These are phyloP conservation scores for Stenocarpella maydis DNA, from an alignment of 2,329 filamentous ascomycete genomes.

Conservation along the genomic window DNA sequence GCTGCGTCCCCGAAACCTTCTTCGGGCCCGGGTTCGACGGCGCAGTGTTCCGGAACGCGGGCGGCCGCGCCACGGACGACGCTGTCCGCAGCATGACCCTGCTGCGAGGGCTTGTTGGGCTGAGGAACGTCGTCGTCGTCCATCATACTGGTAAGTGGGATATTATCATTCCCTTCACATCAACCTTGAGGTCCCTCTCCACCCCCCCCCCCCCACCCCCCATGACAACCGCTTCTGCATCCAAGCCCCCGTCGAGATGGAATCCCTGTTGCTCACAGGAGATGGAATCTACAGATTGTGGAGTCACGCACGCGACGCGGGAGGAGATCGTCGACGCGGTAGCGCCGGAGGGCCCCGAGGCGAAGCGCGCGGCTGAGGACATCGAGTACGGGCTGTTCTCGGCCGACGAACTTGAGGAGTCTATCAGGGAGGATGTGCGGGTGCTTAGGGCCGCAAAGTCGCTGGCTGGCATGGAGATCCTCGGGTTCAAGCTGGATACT, in stretches of 20 bases:
- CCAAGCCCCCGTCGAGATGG: no score
- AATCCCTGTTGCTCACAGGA: background rate
- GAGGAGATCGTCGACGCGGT: slow-evolving; percentile 14
- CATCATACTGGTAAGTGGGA: slow-evolving; percentile 28
- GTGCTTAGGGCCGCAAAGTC: slow-evolving; percentile 5
- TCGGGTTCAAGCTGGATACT: slow-evolving; percentile 32
- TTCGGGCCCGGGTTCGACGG: slow-evolving; percentile 27
- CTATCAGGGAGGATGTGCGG: slow-evolving; percentile 29
- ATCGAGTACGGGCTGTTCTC: slow-evolving; percentile 27
- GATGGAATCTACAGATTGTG: slow-evolving; percentile 6
- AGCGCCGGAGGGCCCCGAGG: background rate
- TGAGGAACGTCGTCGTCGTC: slow-evolving; percentile 19
- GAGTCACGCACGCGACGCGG: slow-evolving; percentile 10
- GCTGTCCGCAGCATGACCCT: slow-evolving; percentile 24
- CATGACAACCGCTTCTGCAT: no score
- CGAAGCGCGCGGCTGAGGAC: slow-evolving; percentile 13
- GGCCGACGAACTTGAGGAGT: slow-evolving; percentile 10
- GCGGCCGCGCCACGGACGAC: slow-evolving; percentile 30
- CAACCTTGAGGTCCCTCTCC: no score
- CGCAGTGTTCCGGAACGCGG: slow-evolving; percentile 28
- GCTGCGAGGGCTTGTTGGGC: slow-evolving; percentile 12
- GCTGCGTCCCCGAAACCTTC: slow-evolving; percentile 31
- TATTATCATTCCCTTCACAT: no score
- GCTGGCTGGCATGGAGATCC: slow-evolving; percentile 20
- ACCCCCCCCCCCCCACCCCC: no score